Base-by-base conservation (phyloP, 805 yeast genomes). In the Teunomyces funiuensis region DNA sequence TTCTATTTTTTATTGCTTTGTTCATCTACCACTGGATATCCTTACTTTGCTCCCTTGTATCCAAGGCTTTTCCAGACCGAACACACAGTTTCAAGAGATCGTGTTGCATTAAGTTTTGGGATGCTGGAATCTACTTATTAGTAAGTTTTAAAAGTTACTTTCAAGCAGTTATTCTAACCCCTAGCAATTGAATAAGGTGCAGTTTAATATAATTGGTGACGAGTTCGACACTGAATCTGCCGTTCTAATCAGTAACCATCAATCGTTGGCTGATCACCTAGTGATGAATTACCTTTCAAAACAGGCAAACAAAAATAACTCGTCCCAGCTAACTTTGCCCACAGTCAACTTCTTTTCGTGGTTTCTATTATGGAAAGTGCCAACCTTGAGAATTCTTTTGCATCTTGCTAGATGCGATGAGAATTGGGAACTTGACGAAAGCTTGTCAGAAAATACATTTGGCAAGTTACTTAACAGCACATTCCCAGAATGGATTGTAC, bases 341-440 rank as follows among this genome's bases (percentile, higher is more conserved):
- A 57, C 63, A 23, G 58, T 80, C n/a, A 75, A 71, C 38, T 85
- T 82, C 57, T 77, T 85, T 52, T 72, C 83, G 1, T 88, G 96
- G 96, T 83, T 80, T 39, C 57, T 67, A 5, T 52, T 85, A 2
- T 77, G 88, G 80, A 61, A 70, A 16, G 66, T 83, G 0, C 95
- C 95, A 0, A 73, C 75, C 2, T 26, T 80, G 0, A 60, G 66
- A 23, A 58, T 79, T 2, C 47, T 80, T 9, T 56, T 68, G 38
- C 73, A 75, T 41, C 66, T 82, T 25, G 51, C 77, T 7, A 69
- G 71, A 33, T 70, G 77, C 33, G 89, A 85, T 55, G 95, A 87
- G 49, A 87, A 86, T 52, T 80, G 86, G 85, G 77, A 74, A 47
- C 55, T 80, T 25, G 76, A 74, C 50, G 45, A 62, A 25, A 59